Conservation (phyloP, 2,329 filamentous ascomycete species). For the Neofusicoccum parvum region DNA sequence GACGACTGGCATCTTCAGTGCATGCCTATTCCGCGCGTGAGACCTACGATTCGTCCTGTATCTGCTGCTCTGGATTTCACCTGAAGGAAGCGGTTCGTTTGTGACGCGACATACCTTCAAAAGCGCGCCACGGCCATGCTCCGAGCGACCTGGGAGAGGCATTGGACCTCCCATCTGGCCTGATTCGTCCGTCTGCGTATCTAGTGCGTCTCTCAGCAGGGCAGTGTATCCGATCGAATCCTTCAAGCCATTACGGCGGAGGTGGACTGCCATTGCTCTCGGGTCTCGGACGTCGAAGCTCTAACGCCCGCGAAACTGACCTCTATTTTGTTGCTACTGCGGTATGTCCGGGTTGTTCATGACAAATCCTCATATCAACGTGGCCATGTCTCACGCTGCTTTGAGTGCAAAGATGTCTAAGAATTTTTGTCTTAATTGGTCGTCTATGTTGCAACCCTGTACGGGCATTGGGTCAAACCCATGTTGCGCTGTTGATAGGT, state of each 20-base stretch:
- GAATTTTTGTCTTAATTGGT: background rate
- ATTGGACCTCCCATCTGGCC: background rate
- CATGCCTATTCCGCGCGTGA: constrained; percentile 43
- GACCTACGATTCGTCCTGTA: constrained; percentile 51
- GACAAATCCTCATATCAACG: too few species aligned
- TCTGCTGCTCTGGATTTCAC: constrained; percentile 53
- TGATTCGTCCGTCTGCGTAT: background rate
- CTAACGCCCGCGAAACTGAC: background rate
- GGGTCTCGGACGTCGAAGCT: background rate
- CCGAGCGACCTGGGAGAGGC: background rate
- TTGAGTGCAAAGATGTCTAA: background rate
- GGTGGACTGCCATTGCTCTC: background rate
- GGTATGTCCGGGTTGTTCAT: too few species aligned
- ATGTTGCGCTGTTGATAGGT: background rate
- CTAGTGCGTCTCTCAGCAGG: too few species aligned
- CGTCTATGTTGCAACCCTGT: background rate
- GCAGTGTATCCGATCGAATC: background rate
- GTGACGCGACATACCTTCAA: constrained; percentile 47
- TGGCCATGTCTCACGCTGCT: background rate
- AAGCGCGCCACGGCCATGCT: background rate
- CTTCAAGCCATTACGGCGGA: background rate
- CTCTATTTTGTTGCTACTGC: background rate
- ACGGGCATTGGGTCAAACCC: background rate
- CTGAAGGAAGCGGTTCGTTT: constrained; percentile 55
- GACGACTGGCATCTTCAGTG: constrained; percentile 46